Percentiles rank a stretch among this genome's conserved stretches.
phyloP scores from a whole-genome alignment of 169 alveolate species.

The Plasmodium knowlesi region DNA sequence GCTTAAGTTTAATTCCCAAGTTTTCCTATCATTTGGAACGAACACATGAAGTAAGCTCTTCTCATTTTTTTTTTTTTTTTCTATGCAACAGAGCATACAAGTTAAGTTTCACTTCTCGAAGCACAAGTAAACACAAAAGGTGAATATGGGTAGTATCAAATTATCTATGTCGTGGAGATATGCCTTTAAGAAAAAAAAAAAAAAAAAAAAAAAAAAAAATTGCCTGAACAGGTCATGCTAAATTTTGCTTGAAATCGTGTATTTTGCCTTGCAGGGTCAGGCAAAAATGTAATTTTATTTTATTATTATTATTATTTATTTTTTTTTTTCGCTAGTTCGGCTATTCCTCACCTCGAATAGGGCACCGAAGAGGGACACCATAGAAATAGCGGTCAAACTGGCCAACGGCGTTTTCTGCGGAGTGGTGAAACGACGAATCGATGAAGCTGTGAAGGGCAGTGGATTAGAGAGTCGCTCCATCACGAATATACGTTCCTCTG shows the following conservation, averaged over 20 bases:
- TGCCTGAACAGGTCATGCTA: not conserved
- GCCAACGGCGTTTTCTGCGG: not conserved
- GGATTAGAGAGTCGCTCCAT: not conserved
- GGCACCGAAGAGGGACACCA: conserved; percentile 45
- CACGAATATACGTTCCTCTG: not conserved
- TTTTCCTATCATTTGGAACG: conserved; percentile 1
- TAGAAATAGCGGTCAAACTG: not conserved
- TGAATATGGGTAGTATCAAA: conserved; percentile 38
- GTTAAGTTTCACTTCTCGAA: conserved; percentile 34
- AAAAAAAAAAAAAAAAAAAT: not conserved
- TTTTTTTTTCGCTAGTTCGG: not conserved
- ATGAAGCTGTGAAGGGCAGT: not conserved
- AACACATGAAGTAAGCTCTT: not conserved
- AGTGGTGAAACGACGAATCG: not conserved
- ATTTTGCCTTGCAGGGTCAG: not conserved
- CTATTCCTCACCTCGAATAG: conserved; percentile 42
- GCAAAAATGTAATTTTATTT: not conserved
- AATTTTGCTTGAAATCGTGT: not conserved
- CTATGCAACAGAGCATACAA: not conserved
- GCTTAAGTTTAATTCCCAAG: not conserved
- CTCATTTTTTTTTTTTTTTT: not conserved
- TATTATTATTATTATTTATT: not conserved
- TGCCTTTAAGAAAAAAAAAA: conserved; percentile 50
- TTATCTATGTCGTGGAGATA: conserved; percentile 48
- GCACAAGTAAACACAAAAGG: conserved; percentile 49